These are phyloP conservation scores for Colletotrichum sp. DNA, from an alignment of 2,329 filamentous ascomycete genomes.

Conservation along the genomic window DNA sequence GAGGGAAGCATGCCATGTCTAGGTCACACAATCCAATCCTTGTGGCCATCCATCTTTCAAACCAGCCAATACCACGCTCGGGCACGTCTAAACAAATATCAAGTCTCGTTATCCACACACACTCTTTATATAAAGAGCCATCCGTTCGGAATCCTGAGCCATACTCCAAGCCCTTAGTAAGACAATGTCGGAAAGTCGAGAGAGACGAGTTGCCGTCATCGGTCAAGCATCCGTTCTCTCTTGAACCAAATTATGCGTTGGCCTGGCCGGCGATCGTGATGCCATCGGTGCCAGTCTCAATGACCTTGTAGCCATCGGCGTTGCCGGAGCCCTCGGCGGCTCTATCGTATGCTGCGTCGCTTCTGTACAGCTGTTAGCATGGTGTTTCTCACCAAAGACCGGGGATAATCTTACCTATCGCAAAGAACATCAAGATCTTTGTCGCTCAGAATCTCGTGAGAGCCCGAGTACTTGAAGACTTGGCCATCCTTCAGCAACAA, in stretches of 20 bases:
- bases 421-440: conserved; percentile 79
- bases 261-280: conserved; percentile 35
- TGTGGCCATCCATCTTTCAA: background rate
- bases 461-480: conserved; percentile 63
- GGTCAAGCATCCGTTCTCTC: background rate
- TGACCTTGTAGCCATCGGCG: conserved; percentile 74
- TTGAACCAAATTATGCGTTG: background rate
- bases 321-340: conserved; percentile 82
- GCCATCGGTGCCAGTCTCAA: conserved; percentile 73
- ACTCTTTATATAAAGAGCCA: background rate
- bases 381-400: background rate
- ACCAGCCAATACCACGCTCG: background rate
- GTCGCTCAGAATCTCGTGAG: conserved; percentile 73
- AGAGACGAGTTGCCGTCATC: background rate
- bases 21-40: background rate
- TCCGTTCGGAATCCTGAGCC: background rate
- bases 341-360: conserved; percentile 66
- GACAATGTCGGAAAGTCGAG: fast-evolving
- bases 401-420: conserved; percentile 59
- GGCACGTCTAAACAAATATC: background rate
- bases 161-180: background rate
- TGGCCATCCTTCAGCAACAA: conserved; percentile 76
- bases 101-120: background rate
- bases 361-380: conserved; percentile 36
- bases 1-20: background rate